Evolutionary conservation across 2,329 filamentous ascomycete genomes (phyloP).

Genomic region (Ceratocystiopsis brevicomis): DNA sequence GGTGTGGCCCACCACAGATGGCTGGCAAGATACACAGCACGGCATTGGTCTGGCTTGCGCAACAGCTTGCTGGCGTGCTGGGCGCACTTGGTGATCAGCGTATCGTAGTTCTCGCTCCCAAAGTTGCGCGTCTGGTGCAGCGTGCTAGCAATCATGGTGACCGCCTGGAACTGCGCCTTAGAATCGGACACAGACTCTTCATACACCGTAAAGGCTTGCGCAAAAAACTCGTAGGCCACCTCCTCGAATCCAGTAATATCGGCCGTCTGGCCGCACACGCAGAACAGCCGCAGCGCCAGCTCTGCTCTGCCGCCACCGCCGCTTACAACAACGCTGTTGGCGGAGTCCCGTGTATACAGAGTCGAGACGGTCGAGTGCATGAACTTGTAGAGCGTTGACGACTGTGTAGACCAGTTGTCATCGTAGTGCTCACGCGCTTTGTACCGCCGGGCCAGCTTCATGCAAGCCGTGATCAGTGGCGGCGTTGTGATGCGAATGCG

Average conservation of each 20-base stretch:
- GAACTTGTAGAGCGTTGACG: constrained; percentile 80
- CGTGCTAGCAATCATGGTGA: constrained; percentile 80
- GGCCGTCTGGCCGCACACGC: constrained; percentile 79
- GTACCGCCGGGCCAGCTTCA: constrained; percentile 75
- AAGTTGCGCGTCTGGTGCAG: constrained; percentile 81
- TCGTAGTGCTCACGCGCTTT: constrained; percentile 77
- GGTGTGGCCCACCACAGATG: constrained; percentile 97
- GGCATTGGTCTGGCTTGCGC: constrained; percentile 94
- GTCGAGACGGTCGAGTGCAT: constrained; percentile 76
- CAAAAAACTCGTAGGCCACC: constrained; percentile 94
- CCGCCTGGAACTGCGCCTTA: constrained; percentile 91
- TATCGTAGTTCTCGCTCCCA: constrained; percentile 94
- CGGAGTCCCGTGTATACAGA: constrained; percentile 67
- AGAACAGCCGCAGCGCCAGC: constrained; percentile 73
- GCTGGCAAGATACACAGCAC: constrained; percentile 88
- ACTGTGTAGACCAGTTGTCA: constrained; percentile 43
- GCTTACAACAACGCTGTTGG: neutral
- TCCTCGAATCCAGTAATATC: constrained; percentile 87
- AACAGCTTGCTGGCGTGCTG: constrained; percentile 91
- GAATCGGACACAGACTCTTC: constrained; percentile 93
- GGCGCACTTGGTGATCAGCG: constrained; percentile 91
- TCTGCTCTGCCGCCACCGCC: constrained; percentile 55
- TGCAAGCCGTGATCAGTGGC: constrained; percentile 70
- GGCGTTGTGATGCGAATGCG: constrained; percentile 91
- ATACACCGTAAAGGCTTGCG: constrained; percentile 94